Evolutionary conservation across 441 rosid genomes (phyloP), one percentile per base, ranked within the genome.

Genomic region (Adansonia rubrostipa): DNA sequence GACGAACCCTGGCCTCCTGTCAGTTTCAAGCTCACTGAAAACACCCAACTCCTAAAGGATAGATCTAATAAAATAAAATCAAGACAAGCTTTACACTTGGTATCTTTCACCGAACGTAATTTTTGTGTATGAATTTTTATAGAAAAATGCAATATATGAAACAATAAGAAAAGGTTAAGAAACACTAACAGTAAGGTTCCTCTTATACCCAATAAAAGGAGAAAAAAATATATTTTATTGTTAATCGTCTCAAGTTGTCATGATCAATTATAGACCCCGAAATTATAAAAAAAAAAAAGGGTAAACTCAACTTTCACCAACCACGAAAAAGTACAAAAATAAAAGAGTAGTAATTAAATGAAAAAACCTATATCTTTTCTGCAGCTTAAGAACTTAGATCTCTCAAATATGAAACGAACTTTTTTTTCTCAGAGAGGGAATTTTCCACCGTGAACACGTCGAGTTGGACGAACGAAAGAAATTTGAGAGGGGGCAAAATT

Each of bases 401-500:
- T 17, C n/a, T 17, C n/a, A 69, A 60, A 75, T 48, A 28, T 1
- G 58, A 60, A 45, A 40, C 51, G 45, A 17, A n/a, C 28, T n/a
- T 22, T 62, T 42, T 42, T 6, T 42, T 3, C 80, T 65, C 78
- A 78, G 81, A 17, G 78, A 20, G 76, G 28, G 61, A 44, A 20
- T 9, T 53, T 45, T 6, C 50, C 64, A 54, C 51, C 28, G 42
- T 20, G 74, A 57, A 19, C 5, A 51, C 14, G 19, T 24, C 24
- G 42, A 22, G 24, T 11, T 68, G 15, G 57, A 17, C 19, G 14
- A 50, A 50, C 54, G n/a, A 50, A 13, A 50, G 61, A 68, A 4
- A 6, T 19, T 22, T 10, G 44, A 42, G 17, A 8, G 47, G 81
- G 50, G 67, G 40, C 79, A 82, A 75, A 74, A 82, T 78, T 82